Base-by-base conservation (phyloP, 2,329 filamentous ascomycete species). In the Beauveria rudraprayagi region DNA sequence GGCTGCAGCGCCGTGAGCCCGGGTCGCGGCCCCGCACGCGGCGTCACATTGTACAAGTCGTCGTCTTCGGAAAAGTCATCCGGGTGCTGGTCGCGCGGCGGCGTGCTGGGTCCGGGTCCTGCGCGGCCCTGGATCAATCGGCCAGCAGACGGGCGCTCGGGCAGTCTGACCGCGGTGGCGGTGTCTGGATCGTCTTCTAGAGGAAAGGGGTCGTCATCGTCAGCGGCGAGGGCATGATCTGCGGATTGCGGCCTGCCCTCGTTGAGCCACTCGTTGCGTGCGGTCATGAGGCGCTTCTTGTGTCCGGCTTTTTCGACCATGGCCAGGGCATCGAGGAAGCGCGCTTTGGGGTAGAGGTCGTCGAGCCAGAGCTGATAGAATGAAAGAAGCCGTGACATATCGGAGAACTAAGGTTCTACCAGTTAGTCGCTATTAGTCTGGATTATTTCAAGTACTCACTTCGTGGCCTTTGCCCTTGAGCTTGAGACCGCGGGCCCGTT, bases 361-460 rank as follows among this genome's bases (percentile, higher is more conserved):
- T 99, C 93, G 2, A 99, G 88, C 94, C 94, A 99, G 61, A 96
- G 75, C 72, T 97, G 94, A 71, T 97, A 99, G 71, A 95, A 90
- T 26, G 90, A 91, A 53, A 99, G 80, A 26, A 99, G 81, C 17
- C 87, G 85, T 0, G 87, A 83, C 11, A 92, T 85, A 70, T 99
- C 94, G 19, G 89, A 87, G 74, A 94, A 97, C 87, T 93, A 59
- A 1, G 40, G 48, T 3, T 7, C 7, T 9, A 34, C 16, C 14
- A 16, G 11, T 19, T 17, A 40, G 48, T 16, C 19, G 22, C 5
- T 19, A n/a, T 14, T 5, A 17, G 3, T 17, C 7, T 8, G 22
- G 16, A 26, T 9, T 37, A 17, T 10, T 1, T 22, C 40, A n/a
- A 19, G 26, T 11, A 10, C 60, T 9, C 70, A 92, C 90, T 78